Evolutionary conservation across 805 yeast genomes (phyloP), one percentile per base, ranked within the genome.

Genomic region (Myxozyma sirexii): DNA sequence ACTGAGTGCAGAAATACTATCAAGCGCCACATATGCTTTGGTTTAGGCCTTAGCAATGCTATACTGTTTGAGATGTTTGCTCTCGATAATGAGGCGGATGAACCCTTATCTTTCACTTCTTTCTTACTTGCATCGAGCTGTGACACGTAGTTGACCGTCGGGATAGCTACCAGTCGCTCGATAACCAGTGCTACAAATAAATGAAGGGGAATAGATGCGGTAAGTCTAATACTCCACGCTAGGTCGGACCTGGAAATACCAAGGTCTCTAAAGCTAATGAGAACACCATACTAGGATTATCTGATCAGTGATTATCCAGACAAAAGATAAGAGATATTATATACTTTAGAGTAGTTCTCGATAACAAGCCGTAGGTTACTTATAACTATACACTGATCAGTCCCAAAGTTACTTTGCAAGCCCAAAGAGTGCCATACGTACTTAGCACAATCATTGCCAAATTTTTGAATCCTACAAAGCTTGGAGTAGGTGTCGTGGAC

Each of bases 361-460:
- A 72, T 63, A 35, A 77, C 60, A 29, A 77, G 68, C n/a, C 79
- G 72, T 41, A 76, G 60, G 52, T 78, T 77, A 37, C 79, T 76
- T 29, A 72, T 68, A 27, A 72, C 68, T 63, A 50, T 15, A 13
- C 8, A 13, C 13, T 4, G 7, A 39, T 47, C 37, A 39, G 56
- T 29, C 21, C 42, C 23, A 12, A 33, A 26, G 8, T 13, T n/a
- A 10, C 3, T 31, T 29, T 12, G 8, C n/a, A 19, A 19, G 8
- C 4, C 12, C 15, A 2, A 26, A 5, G 29, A 12, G 8, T 6
- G 17, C 23, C 24, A 23, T 13, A 23, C 55, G 7, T 33, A 62
- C 67, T 60, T 24, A 79, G 71, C 1, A 75, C 65, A 13, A 78
- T 72, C 72, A 76, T 68, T 13, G 75, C 70, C 47, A 79, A 66